Evolutionary conservation across 2,329 filamentous ascomycete genomes (phyloP).

Genomic region (Alternaria arbusti): DNA sequence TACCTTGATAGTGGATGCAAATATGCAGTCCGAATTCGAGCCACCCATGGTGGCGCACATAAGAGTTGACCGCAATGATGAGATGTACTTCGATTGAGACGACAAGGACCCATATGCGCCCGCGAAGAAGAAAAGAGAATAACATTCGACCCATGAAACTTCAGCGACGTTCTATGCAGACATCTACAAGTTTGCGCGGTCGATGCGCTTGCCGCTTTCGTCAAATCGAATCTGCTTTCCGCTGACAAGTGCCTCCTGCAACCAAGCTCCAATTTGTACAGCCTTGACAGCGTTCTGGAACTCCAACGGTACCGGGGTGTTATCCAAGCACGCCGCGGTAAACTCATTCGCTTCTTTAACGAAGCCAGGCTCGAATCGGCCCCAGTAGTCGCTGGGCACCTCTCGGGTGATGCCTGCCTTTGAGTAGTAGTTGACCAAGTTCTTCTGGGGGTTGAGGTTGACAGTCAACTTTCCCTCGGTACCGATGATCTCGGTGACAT

Average conservation of each 20-base stretch:
- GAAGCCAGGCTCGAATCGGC: constrained; percentile 51
- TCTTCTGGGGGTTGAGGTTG: constrained; percentile 37
- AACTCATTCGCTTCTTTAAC: constrained; percentile 52
- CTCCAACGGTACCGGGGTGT: constrained; percentile 45
- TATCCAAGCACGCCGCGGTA: constrained; percentile 44
- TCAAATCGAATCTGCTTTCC: constrained; percentile 61
- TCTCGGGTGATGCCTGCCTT: constrained; percentile 45
- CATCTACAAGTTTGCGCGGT: constrained; percentile 26
- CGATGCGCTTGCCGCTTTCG: constrained; percentile 27
- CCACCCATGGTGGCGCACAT: too few relatives aligned
- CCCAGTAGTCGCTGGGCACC: constrained; percentile 49
- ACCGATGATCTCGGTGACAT: neutral
- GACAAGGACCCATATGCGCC: too few relatives aligned
- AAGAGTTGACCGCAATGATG: too few relatives aligned
- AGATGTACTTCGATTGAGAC: too few relatives aligned
- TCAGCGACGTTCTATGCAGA: too few relatives aligned
- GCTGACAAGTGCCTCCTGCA: constrained; percentile 64
- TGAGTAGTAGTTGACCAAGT: constrained; percentile 45
- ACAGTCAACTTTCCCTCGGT: constrained; percentile 8
- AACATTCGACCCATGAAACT: too few relatives aligned
- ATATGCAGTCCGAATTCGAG: too few relatives aligned
- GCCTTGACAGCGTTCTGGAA: constrained; percentile 45
- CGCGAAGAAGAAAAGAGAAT: too few relatives aligned
- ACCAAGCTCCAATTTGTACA: constrained; percentile 52
- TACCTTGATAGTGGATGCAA: too few relatives aligned